Evolutionary conservation across 169 alveolate genomes (phyloP).

Genomic region (Perkinsus marinus): DNA sequence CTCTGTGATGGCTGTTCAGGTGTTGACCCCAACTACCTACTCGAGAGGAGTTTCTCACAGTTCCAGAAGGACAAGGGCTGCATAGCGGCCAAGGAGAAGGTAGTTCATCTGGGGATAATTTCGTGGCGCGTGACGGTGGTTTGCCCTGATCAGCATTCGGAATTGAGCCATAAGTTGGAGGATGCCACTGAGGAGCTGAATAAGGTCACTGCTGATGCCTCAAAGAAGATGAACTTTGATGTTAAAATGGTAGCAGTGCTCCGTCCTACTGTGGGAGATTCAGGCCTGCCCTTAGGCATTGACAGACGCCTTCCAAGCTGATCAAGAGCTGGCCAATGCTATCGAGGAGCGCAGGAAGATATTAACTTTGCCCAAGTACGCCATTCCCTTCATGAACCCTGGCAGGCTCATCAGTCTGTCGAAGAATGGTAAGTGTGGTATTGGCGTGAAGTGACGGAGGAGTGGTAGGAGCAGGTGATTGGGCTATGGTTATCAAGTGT

Average conservation of each 20-base stretch:
- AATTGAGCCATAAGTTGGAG: background rate
- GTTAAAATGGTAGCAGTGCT: slow-evolving; percentile 27
- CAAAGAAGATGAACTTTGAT: slow-evolving; percentile 32
- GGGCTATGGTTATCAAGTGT: background rate
- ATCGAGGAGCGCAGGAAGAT: slow-evolving; percentile 40
- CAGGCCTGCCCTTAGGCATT: background rate
- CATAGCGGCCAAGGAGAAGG: slow-evolving; percentile 53
- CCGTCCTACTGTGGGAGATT: slow-evolving; percentile 12
- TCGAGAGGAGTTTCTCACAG: slow-evolving; percentile 85
- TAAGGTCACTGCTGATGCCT: slow-evolving; percentile 37
- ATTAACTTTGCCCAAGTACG: slow-evolving; percentile 24
- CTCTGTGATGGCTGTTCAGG: background rate
- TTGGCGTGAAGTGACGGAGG: background rate
- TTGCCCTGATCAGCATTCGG: background rate
- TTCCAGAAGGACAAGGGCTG: slow-evolving; percentile 77
- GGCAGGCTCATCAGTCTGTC: slow-evolving; percentile 17
- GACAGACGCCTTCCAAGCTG: background rate
- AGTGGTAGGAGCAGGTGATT: background rate
- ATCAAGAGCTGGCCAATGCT: slow-evolving; percentile 12
- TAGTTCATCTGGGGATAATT: background rate
- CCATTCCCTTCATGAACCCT: slow-evolving; percentile 13
- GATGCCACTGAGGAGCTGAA: background rate
- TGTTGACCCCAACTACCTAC: slow-evolving; percentile 80
- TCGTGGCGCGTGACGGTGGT: background rate
- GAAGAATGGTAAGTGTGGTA: background rate